phyloP scores from a whole-genome alignment of 805 yeast species.

The Wickerhamomyces hampshirensis region DNA sequence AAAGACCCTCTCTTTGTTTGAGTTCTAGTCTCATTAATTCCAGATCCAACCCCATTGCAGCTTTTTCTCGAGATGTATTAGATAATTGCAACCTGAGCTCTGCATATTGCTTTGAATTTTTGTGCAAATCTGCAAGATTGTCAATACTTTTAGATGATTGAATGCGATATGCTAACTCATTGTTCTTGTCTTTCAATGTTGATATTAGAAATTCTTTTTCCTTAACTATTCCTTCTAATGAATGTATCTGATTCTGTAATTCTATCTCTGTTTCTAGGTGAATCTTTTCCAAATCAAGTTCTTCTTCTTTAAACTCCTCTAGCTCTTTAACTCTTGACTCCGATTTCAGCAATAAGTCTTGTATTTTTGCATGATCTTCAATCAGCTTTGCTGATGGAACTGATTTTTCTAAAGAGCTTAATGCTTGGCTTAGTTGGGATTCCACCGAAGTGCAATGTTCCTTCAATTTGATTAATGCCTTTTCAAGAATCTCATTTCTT shows the following conservation, averaged over 20 bases:
- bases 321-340: slow-evolving; percentile 37
- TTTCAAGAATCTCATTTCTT: slow-evolving; percentile 36
- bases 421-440: slow-evolving; percentile 23
- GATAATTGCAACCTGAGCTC: slow-evolving; percentile 2
- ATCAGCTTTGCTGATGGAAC: slow-evolving; percentile 29
- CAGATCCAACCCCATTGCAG: slow-evolving; percentile 5
- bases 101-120: no score
- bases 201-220: slow-evolving; percentile 12
- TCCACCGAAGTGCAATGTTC: slow-evolving; percentile 27
- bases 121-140: slow-evolving; percentile 1
- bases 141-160: not conserved
- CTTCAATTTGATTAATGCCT: slow-evolving; percentile 34
- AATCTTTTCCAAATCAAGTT: slow-evolving; percentile 41
- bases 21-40: slow-evolving; percentile 2
- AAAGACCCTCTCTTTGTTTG: not conserved
- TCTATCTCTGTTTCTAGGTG: slow-evolving; percentile 40
- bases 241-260: slow-evolving; percentile 33
- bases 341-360: slow-evolving; percentile 29
- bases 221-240: slow-evolving; percentile 18
- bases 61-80: slow-evolving; percentile 4
- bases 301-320: slow-evolving; percentile 45
- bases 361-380: slow-evolving; percentile 32
- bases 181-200: slow-evolving; percentile 9
- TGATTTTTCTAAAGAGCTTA: slow-evolving; percentile 26
- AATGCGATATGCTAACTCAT: slow-evolving; percentile 11